Evolutionary conservation across 1,284 basidiomycete species (phyloP).

Genomic region (Fomitopsis pinicola): DNA sequence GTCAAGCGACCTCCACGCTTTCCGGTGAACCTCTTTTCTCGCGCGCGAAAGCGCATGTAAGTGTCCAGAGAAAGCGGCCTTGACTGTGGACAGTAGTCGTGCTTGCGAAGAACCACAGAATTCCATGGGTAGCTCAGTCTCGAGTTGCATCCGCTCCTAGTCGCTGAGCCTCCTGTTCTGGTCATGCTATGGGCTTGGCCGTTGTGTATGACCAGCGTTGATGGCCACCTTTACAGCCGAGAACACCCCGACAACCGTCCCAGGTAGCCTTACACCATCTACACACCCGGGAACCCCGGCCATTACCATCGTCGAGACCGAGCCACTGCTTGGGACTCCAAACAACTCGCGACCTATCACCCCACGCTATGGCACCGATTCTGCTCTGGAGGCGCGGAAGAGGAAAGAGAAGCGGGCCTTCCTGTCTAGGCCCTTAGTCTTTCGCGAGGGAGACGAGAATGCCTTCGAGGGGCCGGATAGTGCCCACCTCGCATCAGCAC

Average conservation of each 20-base stretch:
- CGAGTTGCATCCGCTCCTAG: no score
- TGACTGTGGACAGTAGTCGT: background rate
- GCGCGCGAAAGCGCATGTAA: background rate
- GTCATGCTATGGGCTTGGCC: no score
- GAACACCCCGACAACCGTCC: background rate
- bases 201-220: background rate
- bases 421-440: slow-evolving; percentile 11
- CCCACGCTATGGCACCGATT: background rate
- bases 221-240: background rate
- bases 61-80: background rate
- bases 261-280: background rate
- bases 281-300: slow-evolving; percentile 1
- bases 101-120: no score
- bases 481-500: slow-evolving; percentile 18
- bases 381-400: background rate
- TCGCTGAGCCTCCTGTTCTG: no score
- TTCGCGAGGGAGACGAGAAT: slow-evolving; percentile 8
- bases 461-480: slow-evolving; percentile 11
- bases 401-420: slow-evolving; percentile 10
- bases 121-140: no score
- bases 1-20: background rate
- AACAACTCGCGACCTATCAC: background rate
- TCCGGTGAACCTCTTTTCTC: background rate
- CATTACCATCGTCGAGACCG: slow-evolving; percentile 16
- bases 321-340: slow-evolving; percentile 12